These are phyloP conservation scores for Hansfordia pulvinata DNA, from an alignment of 2,329 filamentous ascomycete genomes.

Conservation along the genomic window DNA sequence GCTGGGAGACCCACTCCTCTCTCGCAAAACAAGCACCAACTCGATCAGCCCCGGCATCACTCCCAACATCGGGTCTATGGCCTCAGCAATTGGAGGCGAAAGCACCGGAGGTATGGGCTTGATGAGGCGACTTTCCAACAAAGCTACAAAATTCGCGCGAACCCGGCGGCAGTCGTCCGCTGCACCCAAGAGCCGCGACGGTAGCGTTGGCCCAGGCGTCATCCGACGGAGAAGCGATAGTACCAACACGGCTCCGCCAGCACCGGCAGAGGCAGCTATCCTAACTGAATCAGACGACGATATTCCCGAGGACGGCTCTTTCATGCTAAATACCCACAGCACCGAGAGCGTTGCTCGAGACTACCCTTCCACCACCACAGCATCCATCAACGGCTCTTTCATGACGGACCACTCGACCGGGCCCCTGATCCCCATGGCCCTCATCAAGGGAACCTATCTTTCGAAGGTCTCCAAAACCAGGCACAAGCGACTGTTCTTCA, in stretches of 20 bases:
- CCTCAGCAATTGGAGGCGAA: slow-evolving; percentile 21
- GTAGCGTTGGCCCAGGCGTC: slow-evolving; percentile 80
- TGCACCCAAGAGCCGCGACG: slow-evolving; percentile 64
- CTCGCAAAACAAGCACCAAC: slow-evolving; percentile 42
- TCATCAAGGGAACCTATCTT: slow-evolving; percentile 67
- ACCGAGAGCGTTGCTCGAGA: slow-evolving; percentile 31
- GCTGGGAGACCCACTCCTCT: slow-evolving; percentile 59
- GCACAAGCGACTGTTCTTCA: slow-evolving; percentile 53
- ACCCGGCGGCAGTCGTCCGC: slow-evolving; percentile 68
- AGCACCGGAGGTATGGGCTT: slow-evolving; percentile 34
- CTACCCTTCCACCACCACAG: slow-evolving; percentile 32
- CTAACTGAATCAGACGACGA: slow-evolving; percentile 45
- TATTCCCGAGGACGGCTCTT: slow-evolving; percentile 31
- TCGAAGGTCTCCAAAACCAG: slow-evolving; percentile 79
- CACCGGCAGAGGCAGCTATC: slow-evolving; percentile 23
- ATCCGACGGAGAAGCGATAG: slow-evolving; percentile 82
- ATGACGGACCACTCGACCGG: slow-evolving; percentile 37
- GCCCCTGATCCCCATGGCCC: slow-evolving; percentile 61
- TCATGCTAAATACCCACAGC: too few species aligned
- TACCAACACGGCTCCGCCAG: slow-evolving; percentile 54
- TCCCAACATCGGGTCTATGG: slow-evolving; percentile 41
- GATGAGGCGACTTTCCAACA: slow-evolving; percentile 75
- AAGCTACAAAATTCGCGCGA: slow-evolving; percentile 54
- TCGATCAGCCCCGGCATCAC: slow-evolving; percentile 50
- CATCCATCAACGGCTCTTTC: slow-evolving; percentile 28